Base-by-base conservation (phyloP, 495 filamentous ascomycete species). In the Entonaema liquescens region DNA sequence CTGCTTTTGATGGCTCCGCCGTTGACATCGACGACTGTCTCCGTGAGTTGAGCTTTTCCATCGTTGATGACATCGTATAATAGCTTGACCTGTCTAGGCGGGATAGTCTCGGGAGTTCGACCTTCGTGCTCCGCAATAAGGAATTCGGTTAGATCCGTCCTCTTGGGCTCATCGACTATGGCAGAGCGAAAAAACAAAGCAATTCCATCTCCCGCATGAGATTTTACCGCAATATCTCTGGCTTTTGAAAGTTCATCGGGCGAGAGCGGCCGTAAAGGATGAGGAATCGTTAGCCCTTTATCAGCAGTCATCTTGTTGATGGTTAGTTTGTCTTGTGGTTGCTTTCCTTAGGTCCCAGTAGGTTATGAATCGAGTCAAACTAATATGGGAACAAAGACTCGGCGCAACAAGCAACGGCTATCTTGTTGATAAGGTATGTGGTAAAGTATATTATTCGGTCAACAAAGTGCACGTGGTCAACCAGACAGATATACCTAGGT, bases 41-140 rank as follows among this genome's bases (percentile, higher is more conserved):
- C 89, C 55, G 84, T 81, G 61, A 89, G 90, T 36, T 86, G 82
- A n/a, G 86, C 80, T 13, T 83, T 83, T 62, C 90, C 87, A 29
- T 77, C 65, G 6, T 83, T 83, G 66, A 92, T 85, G 50, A 88
- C 83, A 79, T 93, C 90, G 77, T 91, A 92, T 59, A 90, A 81
- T 21, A 89, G 84, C 52, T 84, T 81, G n/a, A 90, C 89, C 40
- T 88, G 76, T 53, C 90, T 85, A 5, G 84, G 80, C 5, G 89
- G 90, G 42, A 89, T 83, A 28, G 17, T 53, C 75, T 61, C 76
- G 71, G 74, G 78, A 77, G 71, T 71, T 71, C 68, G 74, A 35
- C 81, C 79, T 15, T 72, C 71, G 70, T 83, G 79, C 73, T 86
- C 86, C 8, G 79, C 79, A 6, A 58, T 67, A 21, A 84, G 76